phyloP scores from a whole-genome alignment of 179 eudicot species.

The Beta macrorhiza region DNA sequence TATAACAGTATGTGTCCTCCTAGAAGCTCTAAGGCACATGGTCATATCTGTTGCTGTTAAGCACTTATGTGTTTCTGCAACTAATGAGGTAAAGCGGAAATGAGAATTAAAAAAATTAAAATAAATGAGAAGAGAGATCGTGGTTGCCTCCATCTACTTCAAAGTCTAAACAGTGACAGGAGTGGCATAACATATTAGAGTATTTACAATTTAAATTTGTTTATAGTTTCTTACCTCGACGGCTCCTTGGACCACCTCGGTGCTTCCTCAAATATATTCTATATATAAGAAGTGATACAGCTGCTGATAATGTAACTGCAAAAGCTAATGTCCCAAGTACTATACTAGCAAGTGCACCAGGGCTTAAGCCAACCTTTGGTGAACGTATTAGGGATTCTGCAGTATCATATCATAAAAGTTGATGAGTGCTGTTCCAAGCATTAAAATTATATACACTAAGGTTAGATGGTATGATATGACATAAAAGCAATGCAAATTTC shows the following conservation, averaged over 20 bases:
- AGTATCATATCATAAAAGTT: constrained; percentile 16
- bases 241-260: constrained; percentile 16
- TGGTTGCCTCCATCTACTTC: no score
- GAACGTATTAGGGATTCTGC: constrained; percentile 40
- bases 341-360: constrained; percentile 69
- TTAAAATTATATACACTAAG: background rate
- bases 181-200: background rate
- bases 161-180: no score
- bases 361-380: constrained; percentile 55
- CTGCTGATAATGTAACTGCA: constrained; percentile 51
- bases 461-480: background rate
- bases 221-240: constrained; percentile 19
- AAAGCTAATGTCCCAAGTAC: constrained; percentile 60
- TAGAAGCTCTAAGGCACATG: no score
- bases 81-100: no score
- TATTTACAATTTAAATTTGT: background rate
- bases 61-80: no score
- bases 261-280: constrained; percentile 18
- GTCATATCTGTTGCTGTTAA: no score
- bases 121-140: no score
- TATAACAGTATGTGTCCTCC: no score
- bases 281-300: constrained; percentile 35
- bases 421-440: background rate
- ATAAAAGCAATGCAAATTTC: background rate
- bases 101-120: no score